These are phyloP conservation scores for Pestalotiopsis sp. DNA, from an alignment of 2,329 filamentous ascomycete species.

Conservation along the genomic window DNA sequence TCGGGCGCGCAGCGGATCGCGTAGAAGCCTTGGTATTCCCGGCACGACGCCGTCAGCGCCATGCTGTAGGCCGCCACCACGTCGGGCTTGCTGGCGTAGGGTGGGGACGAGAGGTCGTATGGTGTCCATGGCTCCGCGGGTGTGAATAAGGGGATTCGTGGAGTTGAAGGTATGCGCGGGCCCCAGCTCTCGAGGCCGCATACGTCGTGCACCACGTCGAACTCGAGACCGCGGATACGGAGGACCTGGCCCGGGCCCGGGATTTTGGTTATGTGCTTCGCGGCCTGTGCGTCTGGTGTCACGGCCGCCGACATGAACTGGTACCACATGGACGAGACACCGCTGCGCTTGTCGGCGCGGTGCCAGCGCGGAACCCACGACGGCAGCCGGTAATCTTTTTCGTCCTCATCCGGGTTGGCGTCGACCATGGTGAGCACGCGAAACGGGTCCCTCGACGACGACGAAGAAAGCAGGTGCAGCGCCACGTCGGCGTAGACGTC, in stretches of 20 bases:
- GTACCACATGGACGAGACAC: background rate
- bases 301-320: background rate
- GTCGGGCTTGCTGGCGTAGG: background rate
- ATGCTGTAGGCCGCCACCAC: slow-evolving; percentile 3
- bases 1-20: background rate
- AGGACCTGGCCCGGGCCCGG: background rate
- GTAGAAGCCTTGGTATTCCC: background rate
- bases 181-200: background rate
- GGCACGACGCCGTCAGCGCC: slow-evolving; percentile 6
- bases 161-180: background rate
- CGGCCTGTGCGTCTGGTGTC: background rate
- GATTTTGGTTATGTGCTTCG: background rate
- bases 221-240: background rate
- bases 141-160: background rate
- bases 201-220: background rate
- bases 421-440: background rate
- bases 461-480: background rate
- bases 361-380: background rate
- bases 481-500: background rate
- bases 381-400: background rate
- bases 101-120: background rate
- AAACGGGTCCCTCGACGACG: background rate
- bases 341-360: background rate
- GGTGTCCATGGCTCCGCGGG: background rate
- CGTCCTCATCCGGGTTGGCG: background rate